Conservation (phyloP, 345 rosid genomes). For the Hypericum androsaemum region DNA sequence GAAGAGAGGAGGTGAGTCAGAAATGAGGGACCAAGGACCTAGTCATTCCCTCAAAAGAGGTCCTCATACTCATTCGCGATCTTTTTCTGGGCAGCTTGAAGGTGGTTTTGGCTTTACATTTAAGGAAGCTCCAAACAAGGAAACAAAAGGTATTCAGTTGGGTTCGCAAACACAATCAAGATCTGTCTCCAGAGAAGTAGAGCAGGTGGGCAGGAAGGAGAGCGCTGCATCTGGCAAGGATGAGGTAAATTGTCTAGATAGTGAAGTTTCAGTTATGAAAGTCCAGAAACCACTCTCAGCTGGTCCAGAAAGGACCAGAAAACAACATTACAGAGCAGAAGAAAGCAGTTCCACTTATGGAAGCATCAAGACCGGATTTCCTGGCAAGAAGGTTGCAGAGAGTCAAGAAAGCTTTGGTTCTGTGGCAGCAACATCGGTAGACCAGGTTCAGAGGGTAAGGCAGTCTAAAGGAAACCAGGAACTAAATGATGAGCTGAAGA, state of each 20-base stretch:
- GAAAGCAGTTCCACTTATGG: too few species aligned
- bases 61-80: slow-evolving; percentile 41
- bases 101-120: slow-evolving; percentile 32
- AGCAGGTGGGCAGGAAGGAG: slow-evolving; percentile 36
- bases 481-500: slow-evolving; percentile 71
- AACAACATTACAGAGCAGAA: slow-evolving; percentile 19
- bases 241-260: slow-evolving; percentile 33
- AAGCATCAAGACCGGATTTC: too few species aligned
- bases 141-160: slow-evolving; percentile 23
- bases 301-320: slow-evolving; percentile 53
- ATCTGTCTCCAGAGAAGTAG: slow-evolving; percentile 31
- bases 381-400: too few species aligned
- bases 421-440: slow-evolving; percentile 10
- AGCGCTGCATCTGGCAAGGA: slow-evolving; percentile 26
- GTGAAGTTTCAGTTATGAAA: slow-evolving; percentile 39
- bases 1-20: slow-evolving; percentile 26
- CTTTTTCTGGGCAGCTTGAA: slow-evolving; percentile 50
- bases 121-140: slow-evolving; percentile 35
- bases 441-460: slow-evolving; percentile 65
- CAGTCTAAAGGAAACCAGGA: slow-evolving; percentile 86
- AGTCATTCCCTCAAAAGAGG: slow-evolving; percentile 27
- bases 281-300: slow-evolving; percentile 34
- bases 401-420: too few species aligned
- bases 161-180: slow-evolving; percentile 24
- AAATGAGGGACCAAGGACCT: slow-evolving; percentile 23